A percentile compares a stretch with the other conserved stretches of the same genome.
Conservation (phyloP, 805 yeast species). For the Monosporozyma aerobia region DNA sequence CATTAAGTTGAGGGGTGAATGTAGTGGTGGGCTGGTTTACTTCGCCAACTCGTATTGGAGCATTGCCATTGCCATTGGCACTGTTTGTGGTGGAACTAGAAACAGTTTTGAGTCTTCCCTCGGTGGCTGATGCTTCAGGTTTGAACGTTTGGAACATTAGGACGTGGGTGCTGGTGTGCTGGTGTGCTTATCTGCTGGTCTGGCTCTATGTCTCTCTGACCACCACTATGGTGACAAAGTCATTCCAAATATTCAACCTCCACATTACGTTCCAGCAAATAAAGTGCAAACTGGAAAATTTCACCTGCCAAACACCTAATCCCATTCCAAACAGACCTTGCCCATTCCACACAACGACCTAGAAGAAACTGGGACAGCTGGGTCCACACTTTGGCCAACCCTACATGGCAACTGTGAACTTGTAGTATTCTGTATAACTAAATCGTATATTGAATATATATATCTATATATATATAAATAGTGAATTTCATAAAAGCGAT, state of each 20-base stretch:
- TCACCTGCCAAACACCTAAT: neutral
- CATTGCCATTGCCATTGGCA: neutral
- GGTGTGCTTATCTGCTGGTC: neutral
- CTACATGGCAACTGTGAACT: neutral
- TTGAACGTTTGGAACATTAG: neutral
- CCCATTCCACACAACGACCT: neutral
- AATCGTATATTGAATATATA: too few relatives aligned
- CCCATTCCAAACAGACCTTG: neutral
- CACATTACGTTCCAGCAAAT: too few relatives aligned
- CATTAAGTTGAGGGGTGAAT: neutral
- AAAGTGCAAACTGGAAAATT: too few relatives aligned
- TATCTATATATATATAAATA: too few relatives aligned
- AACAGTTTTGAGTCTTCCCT: neutral
- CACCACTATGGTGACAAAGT: too few relatives aligned
- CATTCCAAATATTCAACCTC: too few relatives aligned
- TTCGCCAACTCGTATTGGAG: neutral
- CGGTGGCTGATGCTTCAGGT: neutral
- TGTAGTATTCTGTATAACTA: too few relatives aligned
- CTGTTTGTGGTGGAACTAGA: neutral
- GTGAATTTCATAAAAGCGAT: too few relatives aligned
- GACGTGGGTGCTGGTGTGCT: neutral
- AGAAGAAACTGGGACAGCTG: neutral
- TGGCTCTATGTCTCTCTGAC: neutral
- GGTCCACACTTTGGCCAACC: neutral
- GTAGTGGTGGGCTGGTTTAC: neutral